Percentiles rank a stretch among this genome's conserved stretches.
Evolutionary conservation across 2,329 filamentous ascomycete genomes (phyloP).

Genomic region (Sclerotiophoma versabilis): DNA sequence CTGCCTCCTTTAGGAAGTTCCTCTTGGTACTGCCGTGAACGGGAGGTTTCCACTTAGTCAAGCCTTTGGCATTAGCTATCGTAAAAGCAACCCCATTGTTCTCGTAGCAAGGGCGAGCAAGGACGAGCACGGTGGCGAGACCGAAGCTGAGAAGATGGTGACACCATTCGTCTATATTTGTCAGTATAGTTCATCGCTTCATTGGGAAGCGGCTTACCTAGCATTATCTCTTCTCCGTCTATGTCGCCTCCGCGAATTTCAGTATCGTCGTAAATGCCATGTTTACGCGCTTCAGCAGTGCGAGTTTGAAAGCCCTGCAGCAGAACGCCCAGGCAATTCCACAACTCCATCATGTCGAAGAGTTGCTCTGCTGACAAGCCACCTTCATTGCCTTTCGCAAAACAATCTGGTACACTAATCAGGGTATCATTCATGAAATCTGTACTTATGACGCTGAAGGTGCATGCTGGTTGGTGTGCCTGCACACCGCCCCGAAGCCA

Average conservation of each 20-base stretch:
- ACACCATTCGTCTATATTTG: conserved; percentile 64
- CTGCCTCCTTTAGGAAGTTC: conserved; percentile 67
- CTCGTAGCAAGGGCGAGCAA: conserved; percentile 52
- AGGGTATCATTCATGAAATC: conserved; percentile 62
- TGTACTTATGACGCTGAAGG: conserved; percentile 56
- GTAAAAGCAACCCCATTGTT: conserved; percentile 57
- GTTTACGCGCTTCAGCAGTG: conserved; percentile 61
- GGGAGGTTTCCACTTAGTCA: conserved; percentile 63
- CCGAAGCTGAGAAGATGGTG: conserved; percentile 66
- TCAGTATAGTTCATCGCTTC: conserved; percentile 17
- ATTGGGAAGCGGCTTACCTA: conserved; percentile 51
- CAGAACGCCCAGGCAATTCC: conserved; percentile 66
- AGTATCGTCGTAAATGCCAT: conserved; percentile 62
- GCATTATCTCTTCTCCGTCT: conserved; percentile 59
- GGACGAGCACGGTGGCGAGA: conserved; percentile 61
- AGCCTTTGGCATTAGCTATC: conserved; percentile 61
- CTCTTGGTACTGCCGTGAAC: conserved; percentile 56
- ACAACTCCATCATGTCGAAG: conserved; percentile 70
- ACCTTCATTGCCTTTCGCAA: conserved; percentile 62
- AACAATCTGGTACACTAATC: conserved; percentile 64
- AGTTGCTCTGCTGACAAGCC: conserved; percentile 64
- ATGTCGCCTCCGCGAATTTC: conserved; percentile 58
- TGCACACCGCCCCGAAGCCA: conserved; percentile 67
- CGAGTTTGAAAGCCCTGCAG: conserved; percentile 64
- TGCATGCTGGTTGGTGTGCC: conserved; percentile 57